Conservation (phyloP, 2,329 filamentous ascomycete genomes). For the Alternaria consortialis region DNA sequence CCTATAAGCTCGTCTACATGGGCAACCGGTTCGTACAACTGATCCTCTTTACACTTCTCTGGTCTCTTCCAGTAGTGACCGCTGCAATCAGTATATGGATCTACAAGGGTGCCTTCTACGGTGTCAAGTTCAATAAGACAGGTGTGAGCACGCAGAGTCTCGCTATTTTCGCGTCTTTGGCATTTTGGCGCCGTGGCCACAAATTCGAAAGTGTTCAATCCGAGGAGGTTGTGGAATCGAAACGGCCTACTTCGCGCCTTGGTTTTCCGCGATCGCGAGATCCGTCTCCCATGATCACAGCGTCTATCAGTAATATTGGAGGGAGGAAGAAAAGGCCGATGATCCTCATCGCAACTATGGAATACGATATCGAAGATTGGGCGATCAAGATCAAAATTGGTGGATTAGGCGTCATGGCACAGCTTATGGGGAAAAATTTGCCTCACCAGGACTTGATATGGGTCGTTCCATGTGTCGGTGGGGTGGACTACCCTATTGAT, state of each 20-base stretch:
- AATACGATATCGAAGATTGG: background rate
- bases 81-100: background rate
- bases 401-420: background rate
- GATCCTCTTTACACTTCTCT: background rate
- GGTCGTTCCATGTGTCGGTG: background rate
- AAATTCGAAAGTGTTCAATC: background rate
- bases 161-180: background rate
- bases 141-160: background rate
- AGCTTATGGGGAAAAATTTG: background rate
- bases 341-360: background rate
- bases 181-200: background rate
- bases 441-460: background rate
- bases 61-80: background rate
- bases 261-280: background rate
- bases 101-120: background rate
- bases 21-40: background rate
- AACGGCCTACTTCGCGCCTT: background rate
- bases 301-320: background rate
- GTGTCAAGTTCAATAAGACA: background rate
- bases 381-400: background rate
- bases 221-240: background rate
- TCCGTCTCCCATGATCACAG: background rate
- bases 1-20: background rate
- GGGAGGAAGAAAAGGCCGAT: background rate
- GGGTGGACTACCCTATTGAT: background rate